A percentile compares a stretch with the other conserved stretches of the same genome.
Evolutionary conservation across 371 early-diverging fungal species (phyloP).

Genomic region (Apophysomyces trapeziformis): DNA sequence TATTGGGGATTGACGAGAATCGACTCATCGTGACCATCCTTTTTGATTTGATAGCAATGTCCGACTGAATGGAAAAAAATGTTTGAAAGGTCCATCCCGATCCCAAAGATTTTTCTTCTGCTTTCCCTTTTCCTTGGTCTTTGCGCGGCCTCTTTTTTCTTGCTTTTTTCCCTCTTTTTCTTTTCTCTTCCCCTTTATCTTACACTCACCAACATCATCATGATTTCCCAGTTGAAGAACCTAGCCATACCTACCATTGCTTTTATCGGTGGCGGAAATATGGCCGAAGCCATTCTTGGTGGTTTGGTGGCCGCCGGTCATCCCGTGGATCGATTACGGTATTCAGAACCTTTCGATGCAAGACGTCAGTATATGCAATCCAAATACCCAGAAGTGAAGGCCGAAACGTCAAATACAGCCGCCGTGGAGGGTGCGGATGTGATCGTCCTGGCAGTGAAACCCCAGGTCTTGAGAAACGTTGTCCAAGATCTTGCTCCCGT

Average conservation of each 20-base stretch:
- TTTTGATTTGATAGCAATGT: slow-evolving; percentile 5
- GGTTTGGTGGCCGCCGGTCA: slow-evolving; percentile 80
- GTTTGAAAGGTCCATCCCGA: background rate
- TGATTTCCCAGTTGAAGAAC: background rate
- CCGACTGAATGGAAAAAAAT: background rate
- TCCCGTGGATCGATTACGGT: slow-evolving; percentile 68
- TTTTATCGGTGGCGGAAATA: slow-evolving; percentile 94
- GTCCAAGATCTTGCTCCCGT: slow-evolving; percentile 56
- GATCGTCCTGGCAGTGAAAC: slow-evolving; percentile 89
- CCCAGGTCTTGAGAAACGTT: slow-evolving; percentile 80
- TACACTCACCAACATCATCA: background rate
- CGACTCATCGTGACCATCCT: slow-evolving; percentile 9
- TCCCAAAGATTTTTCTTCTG: too few relatives aligned
- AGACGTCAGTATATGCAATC: slow-evolving; percentile 67
- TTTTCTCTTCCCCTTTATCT: background rate
- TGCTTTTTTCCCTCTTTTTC: slow-evolving; percentile 9
- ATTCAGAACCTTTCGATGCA: slow-evolving; percentile 80
- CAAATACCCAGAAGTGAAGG: slow-evolving; percentile 58
- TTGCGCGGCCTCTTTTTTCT: background rate
- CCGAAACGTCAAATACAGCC: slow-evolving; percentile 40
- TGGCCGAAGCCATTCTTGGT: slow-evolving; percentile 92
- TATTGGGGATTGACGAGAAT: too few relatives aligned
- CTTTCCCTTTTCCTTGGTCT: background rate
- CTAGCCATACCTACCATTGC: slow-evolving; percentile 45
- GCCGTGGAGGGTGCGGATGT: slow-evolving; percentile 64